Evolutionary conservation across 768 basidiomycete genomes (phyloP).

Genomic region (Boletus barrowsii): DNA sequence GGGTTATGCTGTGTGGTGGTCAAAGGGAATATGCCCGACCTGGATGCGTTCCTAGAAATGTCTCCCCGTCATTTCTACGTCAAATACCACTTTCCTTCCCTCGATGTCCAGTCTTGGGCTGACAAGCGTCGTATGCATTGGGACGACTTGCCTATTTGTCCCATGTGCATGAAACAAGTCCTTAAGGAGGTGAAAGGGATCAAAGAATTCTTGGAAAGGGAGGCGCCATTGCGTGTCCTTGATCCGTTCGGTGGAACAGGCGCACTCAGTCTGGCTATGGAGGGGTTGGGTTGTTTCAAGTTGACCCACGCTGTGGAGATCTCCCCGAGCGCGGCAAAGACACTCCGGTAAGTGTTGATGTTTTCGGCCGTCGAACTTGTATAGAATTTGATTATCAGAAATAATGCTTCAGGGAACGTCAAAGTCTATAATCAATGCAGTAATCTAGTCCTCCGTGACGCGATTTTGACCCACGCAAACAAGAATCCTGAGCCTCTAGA

Average conservation of each 20-base stretch:
- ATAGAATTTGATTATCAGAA: conserved; percentile 25
- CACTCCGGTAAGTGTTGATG: conserved; percentile 48
- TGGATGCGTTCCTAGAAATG: conserved; percentile 46
- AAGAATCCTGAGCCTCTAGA: conserved; percentile 39
- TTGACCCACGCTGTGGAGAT: conserved; percentile 70
- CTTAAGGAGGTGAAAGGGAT: conserved; percentile 32
- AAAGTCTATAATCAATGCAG: conserved; percentile 69
- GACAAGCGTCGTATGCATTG: conserved; percentile 31
- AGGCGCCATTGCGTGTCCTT: conserved; percentile 31
- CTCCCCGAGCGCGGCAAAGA: conserved; percentile 68
- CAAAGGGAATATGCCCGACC: conserved; percentile 26
- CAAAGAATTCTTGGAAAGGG: conserved; percentile 30
- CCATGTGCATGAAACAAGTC: conserved; percentile 36
- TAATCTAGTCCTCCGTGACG: conserved; percentile 58
- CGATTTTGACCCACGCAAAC: conserved; percentile 49
- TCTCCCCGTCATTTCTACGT: conserved; percentile 61
- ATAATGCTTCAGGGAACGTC: conserved; percentile 50
- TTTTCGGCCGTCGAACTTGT: not conserved
- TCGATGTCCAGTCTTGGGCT: conserved; percentile 39
- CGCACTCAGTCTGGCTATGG: conserved; percentile 60
- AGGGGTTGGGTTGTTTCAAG: conserved; percentile 51
- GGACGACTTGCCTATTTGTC: conserved; percentile 45
- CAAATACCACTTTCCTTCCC: conserved; percentile 46
- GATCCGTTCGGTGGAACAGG: conserved; percentile 50
- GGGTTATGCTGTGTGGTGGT: conserved; percentile 48